phyloP scores from a whole-genome alignment of 2,329 filamentous ascomycete species.

The Coniella vitis region DNA sequence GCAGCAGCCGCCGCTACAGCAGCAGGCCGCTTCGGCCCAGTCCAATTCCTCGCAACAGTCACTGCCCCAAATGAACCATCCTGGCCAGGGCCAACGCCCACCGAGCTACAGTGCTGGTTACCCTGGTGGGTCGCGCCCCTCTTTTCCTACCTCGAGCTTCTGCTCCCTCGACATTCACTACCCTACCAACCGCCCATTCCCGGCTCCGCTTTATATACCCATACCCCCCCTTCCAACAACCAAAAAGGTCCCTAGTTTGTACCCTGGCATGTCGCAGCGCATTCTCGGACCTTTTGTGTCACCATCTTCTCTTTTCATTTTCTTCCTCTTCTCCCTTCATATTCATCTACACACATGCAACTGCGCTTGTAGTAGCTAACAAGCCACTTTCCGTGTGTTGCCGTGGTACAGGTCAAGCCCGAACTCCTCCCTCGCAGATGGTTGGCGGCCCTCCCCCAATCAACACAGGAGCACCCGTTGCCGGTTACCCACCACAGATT shows the following conservation, averaged over 20 bases:
- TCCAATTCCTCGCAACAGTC: constrained; percentile 41
- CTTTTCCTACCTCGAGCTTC: constrained; percentile 1
- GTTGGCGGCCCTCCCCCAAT: constrained; percentile 59
- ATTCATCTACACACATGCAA: too few relatives aligned
- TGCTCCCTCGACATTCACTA: neutral
- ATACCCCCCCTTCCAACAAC: neutral
- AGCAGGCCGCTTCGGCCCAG: constrained; percentile 37
- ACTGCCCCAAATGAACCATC: constrained; percentile 57
- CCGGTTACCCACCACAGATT: constrained; percentile 54
- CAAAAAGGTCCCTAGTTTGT: neutral
- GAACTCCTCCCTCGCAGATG: constrained; percentile 54
- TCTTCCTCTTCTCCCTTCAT: too few relatives aligned
- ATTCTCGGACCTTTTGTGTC: too few relatives aligned
- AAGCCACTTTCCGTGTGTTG: neutral
- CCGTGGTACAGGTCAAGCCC: constrained; percentile 33
- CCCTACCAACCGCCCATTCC: neutral
- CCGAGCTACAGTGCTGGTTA: constrained; percentile 53
- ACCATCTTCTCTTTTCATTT: too few relatives aligned
- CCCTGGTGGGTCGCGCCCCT: constrained; percentile 16
- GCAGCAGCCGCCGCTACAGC: constrained; percentile 18
- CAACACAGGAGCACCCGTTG: constrained; percentile 51
- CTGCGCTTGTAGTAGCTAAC: neutral
- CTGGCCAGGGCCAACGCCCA: constrained; percentile 51
- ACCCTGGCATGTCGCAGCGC: too few relatives aligned
- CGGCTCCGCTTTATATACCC: too few relatives aligned